Conservation (phyloP, 1,284 basidiomycete genomes). For the Rhodotorula mucilaginosa region DNA sequence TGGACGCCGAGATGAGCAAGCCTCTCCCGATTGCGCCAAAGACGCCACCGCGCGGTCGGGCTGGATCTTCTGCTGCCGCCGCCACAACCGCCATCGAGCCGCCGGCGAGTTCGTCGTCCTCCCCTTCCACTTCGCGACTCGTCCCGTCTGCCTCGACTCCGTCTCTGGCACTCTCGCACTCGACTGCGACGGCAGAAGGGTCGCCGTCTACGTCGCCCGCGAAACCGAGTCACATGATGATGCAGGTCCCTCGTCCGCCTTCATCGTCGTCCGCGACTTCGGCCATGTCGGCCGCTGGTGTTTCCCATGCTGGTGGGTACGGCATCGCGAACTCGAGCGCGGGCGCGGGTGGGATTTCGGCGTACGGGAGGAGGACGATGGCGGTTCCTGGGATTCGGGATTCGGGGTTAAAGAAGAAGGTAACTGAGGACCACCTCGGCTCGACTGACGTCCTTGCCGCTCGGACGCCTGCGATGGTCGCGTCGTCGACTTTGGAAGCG, state of each 20-base stretch:
- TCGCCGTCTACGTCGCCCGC: background rate
- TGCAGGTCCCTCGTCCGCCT: background rate
- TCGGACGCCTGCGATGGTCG: background rate
- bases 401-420: conserved; percentile 9
- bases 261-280: background rate
- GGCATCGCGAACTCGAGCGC: background rate
- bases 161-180: background rate
- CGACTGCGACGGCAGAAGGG: background rate
- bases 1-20: background rate
- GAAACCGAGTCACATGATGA: background rate
- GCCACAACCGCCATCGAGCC: no score
- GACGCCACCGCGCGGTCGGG: background rate
- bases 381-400: conserved; percentile 23
- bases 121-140: background rate
- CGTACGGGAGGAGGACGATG: conserved; percentile 16
- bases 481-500: background rate
- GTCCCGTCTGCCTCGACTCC: conserved; percentile 7
- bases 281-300: background rate
- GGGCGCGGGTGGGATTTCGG: background rate
- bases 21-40: background rate
- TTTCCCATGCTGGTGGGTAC: background rate
- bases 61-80: background rate
- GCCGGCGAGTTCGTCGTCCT: background rate
- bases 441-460: background rate
- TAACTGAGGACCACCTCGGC: conserved; percentile 23